Evolutionary conservation across 106 monocot species (phyloP), one percentile per base, ranked within the genome.

Genomic region (Phalaenopsis equestris): DNA sequence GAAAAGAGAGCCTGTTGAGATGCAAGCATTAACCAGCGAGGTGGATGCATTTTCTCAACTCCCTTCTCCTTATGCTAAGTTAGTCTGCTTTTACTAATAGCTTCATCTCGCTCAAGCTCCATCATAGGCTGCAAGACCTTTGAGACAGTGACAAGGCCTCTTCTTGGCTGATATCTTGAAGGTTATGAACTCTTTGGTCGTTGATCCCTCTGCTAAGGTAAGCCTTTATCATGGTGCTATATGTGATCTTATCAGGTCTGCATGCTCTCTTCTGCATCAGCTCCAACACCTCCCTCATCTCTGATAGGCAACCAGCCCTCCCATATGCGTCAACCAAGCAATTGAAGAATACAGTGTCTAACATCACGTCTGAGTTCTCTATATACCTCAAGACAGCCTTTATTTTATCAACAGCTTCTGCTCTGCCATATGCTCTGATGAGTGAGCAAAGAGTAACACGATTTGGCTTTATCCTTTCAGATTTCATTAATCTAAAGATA

Each of bases 301-400:
- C 98, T 37, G 77, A 86, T 78, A 98, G 85, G 45, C 88, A 88
- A 37, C 89, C 98, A 8, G 89, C 87, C 46, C 94, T 91, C 64
- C 85, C 98, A 88, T 89, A 98, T 78, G 94, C 98, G 88, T 98
- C 94, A 48, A 93, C 87, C 87, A 98, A 80, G 83, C 98, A 94
- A 76, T 98, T 98, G 75, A 94, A 98, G 56, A 98, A 94, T 18
- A 91, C 85, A 0, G 82, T 85, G 68, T 98, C 98, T 77, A 98
- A 84, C 85, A 88, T 81, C 9, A 98, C 82, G 79, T 94, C 92
- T 2, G 89, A 94, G 75, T 94, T 98, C 65, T 94, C 89, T 36
- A 91, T 88, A 45, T 88, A 84, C 80, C 92, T 88, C 75, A 98
- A 16, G 2, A 94, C 90, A 0, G 87, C 86, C 72, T 86, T 88